Percentiles rank a stretch among this genome's conserved stretches.
Evolutionary conservation across 495 filamentous ascomycete species (phyloP).

Genomic region (Tricharina praecox): DNA sequence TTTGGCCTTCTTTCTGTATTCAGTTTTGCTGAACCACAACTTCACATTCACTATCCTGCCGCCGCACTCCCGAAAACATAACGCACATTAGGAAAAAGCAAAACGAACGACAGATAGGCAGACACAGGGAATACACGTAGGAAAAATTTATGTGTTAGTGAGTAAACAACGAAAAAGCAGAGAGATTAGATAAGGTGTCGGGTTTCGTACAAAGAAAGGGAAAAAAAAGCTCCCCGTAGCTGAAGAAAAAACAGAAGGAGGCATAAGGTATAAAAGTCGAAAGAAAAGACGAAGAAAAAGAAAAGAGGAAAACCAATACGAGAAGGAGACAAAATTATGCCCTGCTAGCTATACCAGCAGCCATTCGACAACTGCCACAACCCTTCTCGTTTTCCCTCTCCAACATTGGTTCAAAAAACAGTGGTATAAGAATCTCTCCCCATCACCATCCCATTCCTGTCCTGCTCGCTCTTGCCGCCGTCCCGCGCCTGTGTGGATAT

Average conservation of each 20-base stretch:
- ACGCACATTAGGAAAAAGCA: not conserved
- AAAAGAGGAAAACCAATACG: slow-evolving; percentile 1
- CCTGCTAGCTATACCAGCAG: not conserved
- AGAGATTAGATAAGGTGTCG: slow-evolving; percentile 1
- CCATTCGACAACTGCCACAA: not conserved
- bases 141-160: too few species aligned
- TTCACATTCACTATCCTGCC: not conserved
- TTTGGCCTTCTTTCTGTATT: too few species aligned
- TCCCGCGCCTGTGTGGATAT: not conserved
- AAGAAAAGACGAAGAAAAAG: not conserved
- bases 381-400: not conserved
- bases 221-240: not conserved
- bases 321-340: too few species aligned
- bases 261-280: not conserved
- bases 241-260: not conserved
- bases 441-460: too few species aligned
- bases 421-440: slow-evolving; percentile 4
- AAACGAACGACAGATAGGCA: not conserved
- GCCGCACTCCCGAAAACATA: not conserved
- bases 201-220: not conserved
- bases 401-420: slow-evolving; percentile 1
- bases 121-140: not conserved
- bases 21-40: not conserved
- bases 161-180: slow-evolving; percentile 3
- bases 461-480: not conserved